These are phyloP conservation scores for Ambrosia hybrid DNA, from an alignment of 140 eudicot species.

Conservation along the genomic window DNA sequence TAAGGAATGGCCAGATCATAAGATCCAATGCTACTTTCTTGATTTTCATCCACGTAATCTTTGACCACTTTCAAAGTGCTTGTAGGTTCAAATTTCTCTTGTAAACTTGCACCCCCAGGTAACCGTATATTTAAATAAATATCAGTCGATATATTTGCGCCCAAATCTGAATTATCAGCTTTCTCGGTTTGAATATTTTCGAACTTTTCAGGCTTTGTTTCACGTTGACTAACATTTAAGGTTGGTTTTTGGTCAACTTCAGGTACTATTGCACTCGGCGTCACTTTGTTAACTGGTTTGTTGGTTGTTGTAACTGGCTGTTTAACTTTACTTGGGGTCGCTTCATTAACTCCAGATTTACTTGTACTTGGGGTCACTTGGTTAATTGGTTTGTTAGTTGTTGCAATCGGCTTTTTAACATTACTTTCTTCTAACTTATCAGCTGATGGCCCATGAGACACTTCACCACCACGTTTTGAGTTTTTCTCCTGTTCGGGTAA, in stretches of 20 bases:
- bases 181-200: constrained; percentile 33
- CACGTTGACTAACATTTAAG: constrained; percentile 24
- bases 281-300: constrained; percentile 23
- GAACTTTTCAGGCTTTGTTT: constrained; percentile 27
- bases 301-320: constrained; percentile 21
- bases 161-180: constrained; percentile 33
- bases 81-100: constrained; percentile 57
- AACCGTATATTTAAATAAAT: constrained; percentile 65
- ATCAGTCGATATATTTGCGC: constrained; percentile 44
- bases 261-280: constrained; percentile 17
- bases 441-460: constrained; percentile 30
- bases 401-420: constrained; percentile 14
- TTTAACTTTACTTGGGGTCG: neutral
- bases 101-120: constrained; percentile 68
- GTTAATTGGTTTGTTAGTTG: constrained; percentile 13
- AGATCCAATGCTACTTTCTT: constrained; percentile 46
- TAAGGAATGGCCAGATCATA: constrained; percentile 87
- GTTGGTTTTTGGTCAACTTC: constrained; percentile 23
- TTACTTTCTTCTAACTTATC: constrained; percentile 30
- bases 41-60: constrained; percentile 58
- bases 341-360: neutral
- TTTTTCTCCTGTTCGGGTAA: constrained; percentile 38
- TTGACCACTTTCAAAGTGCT: constrained; percentile 65
- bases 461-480: constrained; percentile 29
- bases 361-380: constrained; percentile 4